Percentiles rank a stretch among this genome's conserved stretches.
These are phyloP conservation scores for Xylaria venustula DNA, from an alignment of 495 filamentous ascomycete species.

Conservation along the genomic window DNA sequence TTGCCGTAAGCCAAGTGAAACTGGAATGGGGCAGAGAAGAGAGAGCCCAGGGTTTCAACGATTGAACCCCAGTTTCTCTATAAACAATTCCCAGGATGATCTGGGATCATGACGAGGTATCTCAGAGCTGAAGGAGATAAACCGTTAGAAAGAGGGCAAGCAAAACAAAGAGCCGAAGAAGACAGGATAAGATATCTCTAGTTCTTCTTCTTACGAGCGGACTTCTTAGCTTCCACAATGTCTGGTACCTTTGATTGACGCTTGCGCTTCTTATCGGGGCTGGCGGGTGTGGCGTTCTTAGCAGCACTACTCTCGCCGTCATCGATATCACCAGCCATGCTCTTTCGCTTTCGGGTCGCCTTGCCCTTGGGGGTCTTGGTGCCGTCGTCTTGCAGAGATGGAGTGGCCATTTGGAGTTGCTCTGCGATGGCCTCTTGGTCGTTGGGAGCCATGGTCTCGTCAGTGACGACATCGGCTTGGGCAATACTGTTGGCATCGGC, in stretches of 20 bases:
- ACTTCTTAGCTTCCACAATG: conserved; percentile 53
- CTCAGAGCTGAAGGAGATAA: background rate
- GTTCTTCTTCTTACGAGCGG: conserved; percentile 49
- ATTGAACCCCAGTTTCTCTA: background rate
- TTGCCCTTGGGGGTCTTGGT: conserved; percentile 50
- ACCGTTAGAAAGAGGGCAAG: background rate
- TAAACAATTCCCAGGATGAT: background rate
- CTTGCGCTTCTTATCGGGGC: conserved; percentile 70
- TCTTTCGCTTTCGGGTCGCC: conserved; percentile 49
- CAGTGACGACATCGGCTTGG: conserved; percentile 39
- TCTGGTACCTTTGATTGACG: conserved; percentile 45
- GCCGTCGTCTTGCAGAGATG: conserved; percentile 35
- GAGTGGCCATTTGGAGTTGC: conserved; percentile 47
- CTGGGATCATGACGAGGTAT: conserved; percentile 6
- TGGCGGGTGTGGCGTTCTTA: conserved; percentile 50
- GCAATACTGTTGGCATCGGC: conserved; percentile 54
- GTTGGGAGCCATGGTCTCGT: conserved; percentile 53
- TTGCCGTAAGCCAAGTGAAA: background rate
- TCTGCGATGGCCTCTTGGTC: conserved; percentile 59
- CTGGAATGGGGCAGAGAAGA: background rate
- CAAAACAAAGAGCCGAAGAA: background rate
- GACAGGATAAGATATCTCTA: background rate
- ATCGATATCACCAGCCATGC: conserved; percentile 50
- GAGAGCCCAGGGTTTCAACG: background rate
- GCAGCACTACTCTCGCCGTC: conserved; percentile 38